These are phyloP conservation scores for Seminavis robusta DNA, from an alignment of 108 stramenopile species.

Conservation along the genomic window DNA sequence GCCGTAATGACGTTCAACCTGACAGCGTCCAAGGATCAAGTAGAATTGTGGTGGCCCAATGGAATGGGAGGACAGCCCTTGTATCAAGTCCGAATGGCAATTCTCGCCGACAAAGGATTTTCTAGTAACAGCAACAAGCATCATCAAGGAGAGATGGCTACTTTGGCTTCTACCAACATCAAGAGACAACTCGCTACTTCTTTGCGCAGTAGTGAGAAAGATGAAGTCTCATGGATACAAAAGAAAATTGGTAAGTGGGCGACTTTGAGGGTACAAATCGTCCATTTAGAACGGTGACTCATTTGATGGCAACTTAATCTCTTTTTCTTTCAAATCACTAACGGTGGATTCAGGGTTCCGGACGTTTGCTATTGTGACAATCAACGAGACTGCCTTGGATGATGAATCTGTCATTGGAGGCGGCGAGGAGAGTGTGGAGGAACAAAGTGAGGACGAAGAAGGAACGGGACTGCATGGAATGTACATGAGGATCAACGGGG, in stretches of 20 bases:
- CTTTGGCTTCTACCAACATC: too few species aligned
- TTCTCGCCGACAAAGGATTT: not conserved
- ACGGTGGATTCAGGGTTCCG: too few species aligned
- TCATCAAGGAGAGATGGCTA: too few species aligned
- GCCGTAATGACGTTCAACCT: constrained; percentile 7
- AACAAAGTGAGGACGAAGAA: constrained; percentile 22
- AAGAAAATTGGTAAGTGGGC: constrained; percentile 11
- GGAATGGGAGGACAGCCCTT: constrained; percentile 36
- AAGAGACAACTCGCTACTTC: too few species aligned
- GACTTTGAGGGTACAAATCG: too few species aligned
- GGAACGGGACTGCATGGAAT: constrained; percentile 43
- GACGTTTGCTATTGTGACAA: constrained; percentile 28
- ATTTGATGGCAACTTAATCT: too few species aligned
- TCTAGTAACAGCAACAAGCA: too few species aligned
- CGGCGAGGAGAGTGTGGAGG: too few species aligned
- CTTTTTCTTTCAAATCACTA: too few species aligned
- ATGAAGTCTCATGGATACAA: not conserved
- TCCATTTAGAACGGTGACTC: too few species aligned
- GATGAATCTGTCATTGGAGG: too few species aligned
- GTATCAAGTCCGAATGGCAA: constrained; percentile 19
- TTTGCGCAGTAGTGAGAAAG: not conserved
- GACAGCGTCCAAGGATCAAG: constrained; percentile 1
- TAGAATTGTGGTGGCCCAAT: constrained; percentile 51
- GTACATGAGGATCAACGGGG: constrained; percentile 66
- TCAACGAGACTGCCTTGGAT: constrained; percentile 39